Conservation (phyloP, 495 filamentous ascomycete genomes). For the Jackrogersella multiformis region DNA sequence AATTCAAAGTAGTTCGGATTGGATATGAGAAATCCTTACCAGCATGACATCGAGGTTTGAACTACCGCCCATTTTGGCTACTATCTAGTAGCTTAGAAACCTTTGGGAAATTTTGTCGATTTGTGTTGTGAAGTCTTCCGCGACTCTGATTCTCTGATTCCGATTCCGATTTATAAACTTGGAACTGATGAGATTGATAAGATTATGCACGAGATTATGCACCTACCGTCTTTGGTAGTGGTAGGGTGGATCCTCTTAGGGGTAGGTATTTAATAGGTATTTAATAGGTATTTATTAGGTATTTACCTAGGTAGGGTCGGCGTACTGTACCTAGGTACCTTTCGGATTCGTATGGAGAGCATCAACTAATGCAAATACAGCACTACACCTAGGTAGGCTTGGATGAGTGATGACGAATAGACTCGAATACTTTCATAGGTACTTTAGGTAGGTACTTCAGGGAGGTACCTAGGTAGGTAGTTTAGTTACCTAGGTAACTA, state of each 20-base stretch:
- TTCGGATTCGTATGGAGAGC: background rate
- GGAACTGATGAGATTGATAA: slow-evolving; percentile 40
- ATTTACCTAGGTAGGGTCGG: background rate
- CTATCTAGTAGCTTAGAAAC: slow-evolving; percentile 8
- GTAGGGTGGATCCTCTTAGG: too few species aligned
- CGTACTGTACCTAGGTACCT: too few species aligned
- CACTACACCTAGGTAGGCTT: background rate
- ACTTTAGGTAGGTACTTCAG: background rate
- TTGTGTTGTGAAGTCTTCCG: slow-evolving; percentile 12
- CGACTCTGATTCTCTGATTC: background rate
- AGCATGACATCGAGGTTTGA: slow-evolving; percentile 53
- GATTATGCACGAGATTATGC: slow-evolving; percentile 27
- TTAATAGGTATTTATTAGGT: too few species aligned
- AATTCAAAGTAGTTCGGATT: background rate
- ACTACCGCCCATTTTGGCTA: slow-evolving; percentile 37
- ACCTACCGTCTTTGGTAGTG: too few species aligned
- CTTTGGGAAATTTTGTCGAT: background rate
- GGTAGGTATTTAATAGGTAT: too few species aligned
- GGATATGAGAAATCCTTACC: slow-evolving; percentile 39
- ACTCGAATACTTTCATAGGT: background rate
- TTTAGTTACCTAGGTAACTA: too few species aligned
- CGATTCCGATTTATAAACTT: background rate
- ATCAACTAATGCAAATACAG: background rate
- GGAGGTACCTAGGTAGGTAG: background rate
- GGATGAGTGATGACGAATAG: background rate